phyloP scores from a whole-genome alignment of 2,329 filamentous ascomycete genomes.

The Ascochyta rabiei region DNA sequence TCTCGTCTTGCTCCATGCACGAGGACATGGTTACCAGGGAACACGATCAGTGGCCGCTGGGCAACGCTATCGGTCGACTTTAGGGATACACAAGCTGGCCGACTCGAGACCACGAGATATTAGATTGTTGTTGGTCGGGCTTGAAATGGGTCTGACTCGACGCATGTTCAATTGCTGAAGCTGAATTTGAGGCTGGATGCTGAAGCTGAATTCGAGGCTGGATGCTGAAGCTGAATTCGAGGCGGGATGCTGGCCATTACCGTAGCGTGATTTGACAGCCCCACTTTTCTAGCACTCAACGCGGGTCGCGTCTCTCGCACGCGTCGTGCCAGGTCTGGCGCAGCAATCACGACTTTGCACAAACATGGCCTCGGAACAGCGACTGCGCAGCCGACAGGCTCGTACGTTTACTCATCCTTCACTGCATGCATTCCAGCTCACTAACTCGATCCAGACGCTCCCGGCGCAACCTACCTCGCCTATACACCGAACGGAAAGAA shows the following conservation, averaged over 20 bases:
- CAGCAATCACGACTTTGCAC: constrained; percentile 2
- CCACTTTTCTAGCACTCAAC: constrained; percentile 10
- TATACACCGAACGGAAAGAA: constrained; percentile 89
- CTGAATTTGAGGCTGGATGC: too few relatives aligned
- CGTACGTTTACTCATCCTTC: constrained; percentile 26
- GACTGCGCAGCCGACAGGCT: constrained; percentile 40
- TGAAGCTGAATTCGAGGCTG: neutral
- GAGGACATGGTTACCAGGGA: too few relatives aligned
- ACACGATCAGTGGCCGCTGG: too few relatives aligned
- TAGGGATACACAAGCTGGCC: too few relatives aligned
- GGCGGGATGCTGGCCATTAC: neutral
- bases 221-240: neutral
- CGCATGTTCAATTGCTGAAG: too few relatives aligned
- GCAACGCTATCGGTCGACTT: too few relatives aligned
- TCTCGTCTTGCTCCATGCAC: too few relatives aligned
- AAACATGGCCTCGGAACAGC: constrained; percentile 23
- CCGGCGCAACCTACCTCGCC: constrained; percentile 82
- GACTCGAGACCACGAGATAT: too few relatives aligned
- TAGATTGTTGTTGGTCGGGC: too few relatives aligned
- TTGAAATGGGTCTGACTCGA: too few relatives aligned
- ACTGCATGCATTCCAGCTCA: constrained; percentile 6
- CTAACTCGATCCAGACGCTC: constrained; percentile 64
- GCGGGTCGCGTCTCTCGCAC: constrained; percentile 13
- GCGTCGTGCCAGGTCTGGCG: constrained; percentile 8
- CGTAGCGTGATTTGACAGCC: constrained; percentile 11